Conservation (phyloP, 2,329 filamentous ascomycete genomes). For the Colletotrichum sp. region DNA sequence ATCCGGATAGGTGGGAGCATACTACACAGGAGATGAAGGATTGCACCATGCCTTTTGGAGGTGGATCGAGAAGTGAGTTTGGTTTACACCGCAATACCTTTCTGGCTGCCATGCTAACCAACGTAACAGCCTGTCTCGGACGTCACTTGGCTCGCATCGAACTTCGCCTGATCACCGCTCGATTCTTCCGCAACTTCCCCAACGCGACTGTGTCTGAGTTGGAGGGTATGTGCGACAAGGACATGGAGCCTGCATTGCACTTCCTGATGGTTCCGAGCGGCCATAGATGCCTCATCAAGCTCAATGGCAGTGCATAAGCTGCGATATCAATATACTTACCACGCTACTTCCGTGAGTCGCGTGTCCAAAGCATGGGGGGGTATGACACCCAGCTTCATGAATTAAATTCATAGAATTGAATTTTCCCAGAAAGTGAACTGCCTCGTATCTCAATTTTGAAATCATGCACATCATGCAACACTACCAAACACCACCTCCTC, state of each 20-base stretch:
- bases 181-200: slow-evolving; percentile 56
- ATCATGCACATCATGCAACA: not conserved
- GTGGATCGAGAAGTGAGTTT: slow-evolving; percentile 37
- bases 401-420: too few species aligned
- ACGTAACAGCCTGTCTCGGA: slow-evolving; percentile 51
- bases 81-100: too few species aligned
- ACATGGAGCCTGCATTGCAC: slow-evolving; percentile 37
- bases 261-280: slow-evolving; percentile 38
- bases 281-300: slow-evolving; percentile 33
- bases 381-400: too few species aligned
- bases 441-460: not conserved
- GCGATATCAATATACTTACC: too few species aligned
- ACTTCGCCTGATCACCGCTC: slow-evolving; percentile 54
- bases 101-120: not conserved
- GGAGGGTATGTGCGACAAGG: slow-evolving; percentile 40
- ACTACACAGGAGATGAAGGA: slow-evolving; percentile 45
- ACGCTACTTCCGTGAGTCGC: too few species aligned
- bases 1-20: not conserved
- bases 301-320: not conserved
- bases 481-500: not conserved
- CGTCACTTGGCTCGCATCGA: slow-evolving; percentile 64
- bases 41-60: slow-evolving; percentile 58
- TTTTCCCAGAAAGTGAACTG: not conserved
- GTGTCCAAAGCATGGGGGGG: too few species aligned
- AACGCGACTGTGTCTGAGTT: slow-evolving; percentile 28